A percentile compares a stretch with the other conserved stretches of the same genome.
Evolutionary conservation across 2,329 filamentous ascomycete genomes (phyloP).

Genomic region (Colletotrichum caudatum): DNA sequence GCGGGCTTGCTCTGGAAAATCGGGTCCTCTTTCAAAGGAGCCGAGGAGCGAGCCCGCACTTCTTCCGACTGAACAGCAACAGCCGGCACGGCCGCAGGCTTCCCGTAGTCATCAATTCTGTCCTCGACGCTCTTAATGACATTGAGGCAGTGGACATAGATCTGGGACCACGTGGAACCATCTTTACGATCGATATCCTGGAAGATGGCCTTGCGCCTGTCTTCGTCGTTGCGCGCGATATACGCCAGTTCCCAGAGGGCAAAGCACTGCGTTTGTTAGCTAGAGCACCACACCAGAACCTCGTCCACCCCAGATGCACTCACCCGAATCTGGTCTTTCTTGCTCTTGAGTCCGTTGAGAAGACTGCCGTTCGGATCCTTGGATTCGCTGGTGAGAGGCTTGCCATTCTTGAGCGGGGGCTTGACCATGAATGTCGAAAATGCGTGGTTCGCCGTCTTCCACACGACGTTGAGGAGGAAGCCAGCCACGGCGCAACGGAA

Average conservation of each 20-base stretch:
- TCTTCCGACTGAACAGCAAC: constrained; percentile 50
- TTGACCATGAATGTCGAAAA: constrained; percentile 86
- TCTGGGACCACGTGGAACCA: constrained; percentile 84
- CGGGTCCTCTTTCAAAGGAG: constrained; percentile 58
- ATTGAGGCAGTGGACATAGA: constrained; percentile 76
- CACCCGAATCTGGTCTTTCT: constrained; percentile 81
- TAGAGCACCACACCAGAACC: background rate
- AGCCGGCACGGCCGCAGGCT: constrained; percentile 53
- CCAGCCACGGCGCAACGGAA: constrained; percentile 71
- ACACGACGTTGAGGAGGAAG: constrained; percentile 76
- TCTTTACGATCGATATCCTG: constrained; percentile 87
- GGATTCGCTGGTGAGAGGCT: constrained; percentile 84
- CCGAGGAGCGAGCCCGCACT: constrained; percentile 52
- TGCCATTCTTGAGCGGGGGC: constrained; percentile 85
- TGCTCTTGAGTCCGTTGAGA: constrained; percentile 84
- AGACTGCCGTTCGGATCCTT: constrained; percentile 94
- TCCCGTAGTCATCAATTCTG: constrained; percentile 74
- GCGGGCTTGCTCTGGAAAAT: constrained; percentile 57
- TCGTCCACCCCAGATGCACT: constrained; percentile 43
- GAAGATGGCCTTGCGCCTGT: constrained; percentile 85
- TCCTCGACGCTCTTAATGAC: constrained; percentile 75
- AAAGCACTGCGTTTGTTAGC: constrained; percentile 59
- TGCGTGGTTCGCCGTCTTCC: constrained; percentile 80
- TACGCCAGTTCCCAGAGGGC: constrained; percentile 91
- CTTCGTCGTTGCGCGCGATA: constrained; percentile 79